Conservation (phyloP, 371 early-diverging fungal species). For the Mucor piriformis region DNA sequence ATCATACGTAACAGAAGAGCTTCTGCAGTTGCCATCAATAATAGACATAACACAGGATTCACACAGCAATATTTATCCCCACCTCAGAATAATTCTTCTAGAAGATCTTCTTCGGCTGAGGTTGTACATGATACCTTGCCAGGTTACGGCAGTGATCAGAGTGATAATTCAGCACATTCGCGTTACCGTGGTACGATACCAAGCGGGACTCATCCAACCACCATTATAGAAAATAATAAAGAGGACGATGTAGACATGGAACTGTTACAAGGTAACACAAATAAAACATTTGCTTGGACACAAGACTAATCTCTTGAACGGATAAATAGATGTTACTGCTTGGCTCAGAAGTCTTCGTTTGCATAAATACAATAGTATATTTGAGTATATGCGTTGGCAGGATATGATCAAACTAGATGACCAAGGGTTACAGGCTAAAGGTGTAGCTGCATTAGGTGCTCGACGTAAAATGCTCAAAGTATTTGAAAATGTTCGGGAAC, state of each 20-base stretch:
- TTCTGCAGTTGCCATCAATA: not conserved
- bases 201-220: not conserved
- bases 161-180: slow-evolving; percentile 22
- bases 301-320: too few relatives aligned
- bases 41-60: not conserved
- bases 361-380: slow-evolving; percentile 91
- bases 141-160: slow-evolving; percentile 15
- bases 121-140: not conserved
- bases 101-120: slow-evolving; percentile 33
- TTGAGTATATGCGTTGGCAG: slow-evolving; percentile 86
- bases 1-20: slow-evolving; percentile 1
- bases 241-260: slow-evolving; percentile 78
- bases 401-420: slow-evolving; percentile 85
- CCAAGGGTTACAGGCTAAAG: slow-evolving; percentile 77
- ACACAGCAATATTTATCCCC: not conserved
- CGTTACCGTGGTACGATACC: not conserved
- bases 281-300: too few relatives aligned
- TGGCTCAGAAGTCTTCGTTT: slow-evolving; percentile 81
- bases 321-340: slow-evolving; percentile 77
- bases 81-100: not conserved
- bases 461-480: slow-evolving; percentile 94
- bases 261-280: slow-evolving; percentile 61
- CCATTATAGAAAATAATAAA: slow-evolving; percentile 33
- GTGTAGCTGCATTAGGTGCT: slow-evolving; percentile 92
- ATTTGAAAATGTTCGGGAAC: slow-evolving; percentile 79